Evolutionary conservation across 768 basidiomycete species (phyloP).

Genomic region (Nidularia pulvinata): DNA sequence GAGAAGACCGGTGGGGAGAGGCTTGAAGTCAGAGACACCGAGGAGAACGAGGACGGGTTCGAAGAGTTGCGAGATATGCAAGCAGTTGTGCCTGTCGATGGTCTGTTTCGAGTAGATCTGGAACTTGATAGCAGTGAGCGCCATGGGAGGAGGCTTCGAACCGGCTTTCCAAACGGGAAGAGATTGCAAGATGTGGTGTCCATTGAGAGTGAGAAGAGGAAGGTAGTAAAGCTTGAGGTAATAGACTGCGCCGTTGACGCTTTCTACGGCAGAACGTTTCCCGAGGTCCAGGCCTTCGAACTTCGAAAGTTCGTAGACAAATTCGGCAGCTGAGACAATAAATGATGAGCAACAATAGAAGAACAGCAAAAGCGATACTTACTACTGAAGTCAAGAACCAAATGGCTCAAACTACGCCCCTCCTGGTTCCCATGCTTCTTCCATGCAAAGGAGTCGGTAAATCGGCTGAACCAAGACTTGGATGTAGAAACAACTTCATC

Average conservation of each 20-base stretch:
- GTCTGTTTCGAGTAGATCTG: constrained; percentile 2
- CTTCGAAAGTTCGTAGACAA: constrained; percentile 10
- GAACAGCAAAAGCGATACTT: not conserved
- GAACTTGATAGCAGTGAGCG: constrained; percentile 3
- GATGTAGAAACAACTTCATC: constrained; percentile 1
- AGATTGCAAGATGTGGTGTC: constrained; percentile 8
- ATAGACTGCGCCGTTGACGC: constrained; percentile 4
- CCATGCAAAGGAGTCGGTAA: constrained; percentile 4
- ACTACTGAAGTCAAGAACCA: constrained; percentile 11
- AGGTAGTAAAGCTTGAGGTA: constrained; percentile 7
- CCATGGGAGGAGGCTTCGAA: constrained; percentile 2
- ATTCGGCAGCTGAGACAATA: constrained; percentile 5
- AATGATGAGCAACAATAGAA: not conserved
- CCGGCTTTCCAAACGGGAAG: constrained; percentile 10
- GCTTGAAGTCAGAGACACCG: constrained; percentile 1
- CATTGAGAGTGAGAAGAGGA: constrained; percentile 2
- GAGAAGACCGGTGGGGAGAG: constrained; percentile 3
- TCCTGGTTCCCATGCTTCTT: constrained; percentile 1
- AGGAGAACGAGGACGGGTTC: constrained; percentile 1
- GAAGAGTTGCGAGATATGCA: not conserved
- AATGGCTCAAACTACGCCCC: constrained; percentile 3
- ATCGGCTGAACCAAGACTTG: constrained; percentile 4
- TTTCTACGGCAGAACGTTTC: not conserved
- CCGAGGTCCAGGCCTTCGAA: constrained; percentile 8
- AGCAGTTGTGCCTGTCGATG: not conserved